Percentiles rank a stretch among this genome's conserved stretches.
Conservation (phyloP, 305 asterid genomes). For the Fraxinus ornus region DNA sequence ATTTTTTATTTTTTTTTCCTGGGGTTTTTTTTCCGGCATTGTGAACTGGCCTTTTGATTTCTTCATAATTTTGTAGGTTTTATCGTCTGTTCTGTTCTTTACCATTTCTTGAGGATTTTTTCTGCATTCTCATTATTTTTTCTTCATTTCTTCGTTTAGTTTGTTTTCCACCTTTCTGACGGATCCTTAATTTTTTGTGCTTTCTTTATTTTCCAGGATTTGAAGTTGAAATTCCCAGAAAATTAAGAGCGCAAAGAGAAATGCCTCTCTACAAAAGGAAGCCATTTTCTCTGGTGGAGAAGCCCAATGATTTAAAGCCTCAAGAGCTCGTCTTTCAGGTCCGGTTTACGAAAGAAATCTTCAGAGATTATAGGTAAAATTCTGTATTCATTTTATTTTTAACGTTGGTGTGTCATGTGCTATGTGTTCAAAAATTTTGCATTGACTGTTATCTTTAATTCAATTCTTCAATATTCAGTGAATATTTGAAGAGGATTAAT, state of each 20-base stretch:
- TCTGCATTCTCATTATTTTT: background rate
- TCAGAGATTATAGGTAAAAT: constrained; percentile 66
- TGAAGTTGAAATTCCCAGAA: constrained; percentile 35
- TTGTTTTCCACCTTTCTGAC: background rate
- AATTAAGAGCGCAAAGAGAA: constrained; percentile 23
- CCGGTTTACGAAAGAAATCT: constrained; percentile 84
- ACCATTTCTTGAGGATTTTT: background rate
- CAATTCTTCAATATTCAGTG: constrained; percentile 47
- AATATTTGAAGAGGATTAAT: constrained; percentile 73
- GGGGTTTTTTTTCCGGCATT: background rate
- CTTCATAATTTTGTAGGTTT: background rate
- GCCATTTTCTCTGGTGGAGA: constrained; percentile 58
- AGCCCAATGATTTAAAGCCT: constrained; percentile 77
- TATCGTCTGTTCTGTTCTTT: background rate
- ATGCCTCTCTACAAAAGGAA: constrained; percentile 86
- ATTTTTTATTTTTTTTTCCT: background rate
- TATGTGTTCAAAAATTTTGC: background rate
- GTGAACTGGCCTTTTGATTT: background rate
- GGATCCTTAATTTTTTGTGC: constrained; percentile 22
- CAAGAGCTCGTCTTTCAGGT: constrained; percentile 74
- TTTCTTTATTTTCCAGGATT: constrained; percentile 29
- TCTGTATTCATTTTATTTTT: constrained; percentile 22
- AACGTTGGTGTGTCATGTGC: background rate
- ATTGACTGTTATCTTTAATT: background rate
- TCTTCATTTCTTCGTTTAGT: background rate